Conservation (phyloP, 495 filamentous ascomycete species). For the Clavariopsis aquatica region DNA sequence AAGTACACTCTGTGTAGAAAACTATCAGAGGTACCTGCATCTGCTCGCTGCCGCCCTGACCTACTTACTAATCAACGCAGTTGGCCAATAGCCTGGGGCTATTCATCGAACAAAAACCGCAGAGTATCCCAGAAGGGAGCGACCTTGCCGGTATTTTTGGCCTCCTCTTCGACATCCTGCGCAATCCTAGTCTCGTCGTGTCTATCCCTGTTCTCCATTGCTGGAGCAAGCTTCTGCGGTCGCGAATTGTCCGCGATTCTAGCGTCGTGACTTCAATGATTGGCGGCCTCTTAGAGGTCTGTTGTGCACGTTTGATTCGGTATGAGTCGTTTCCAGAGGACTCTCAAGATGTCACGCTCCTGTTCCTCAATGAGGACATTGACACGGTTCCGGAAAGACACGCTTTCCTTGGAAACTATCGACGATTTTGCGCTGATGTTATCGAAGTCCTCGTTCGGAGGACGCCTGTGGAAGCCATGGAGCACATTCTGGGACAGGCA, state of each 20-base stretch:
- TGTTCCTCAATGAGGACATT: constrained; percentile 87
- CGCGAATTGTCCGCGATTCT: constrained; percentile 62
- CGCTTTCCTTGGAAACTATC: constrained; percentile 96
- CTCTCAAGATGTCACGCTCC: constrained; percentile 72
- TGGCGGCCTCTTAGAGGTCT: constrained; percentile 74
- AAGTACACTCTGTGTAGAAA: constrained; percentile 92
- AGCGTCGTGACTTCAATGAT: constrained; percentile 70
- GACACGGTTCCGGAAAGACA: constrained; percentile 94
- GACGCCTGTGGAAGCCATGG: constrained; percentile 78
- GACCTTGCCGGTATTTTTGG: constrained; percentile 77
- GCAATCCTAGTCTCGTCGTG: constrained; percentile 82
- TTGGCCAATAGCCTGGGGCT: constrained; percentile 81
- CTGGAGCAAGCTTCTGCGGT: constrained; percentile 78
- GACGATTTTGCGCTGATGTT: constrained; percentile 80
- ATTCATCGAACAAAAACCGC: constrained; percentile 75
- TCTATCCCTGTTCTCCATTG: constrained; percentile 90
- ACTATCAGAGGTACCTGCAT: constrained; percentile 73
- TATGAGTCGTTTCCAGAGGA: constrained; percentile 85
- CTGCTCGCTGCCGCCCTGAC: not conserved
- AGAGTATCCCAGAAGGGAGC: constrained; percentile 58
- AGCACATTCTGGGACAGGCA: constrained; percentile 77
- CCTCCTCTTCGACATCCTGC: constrained; percentile 74
- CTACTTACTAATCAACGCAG: constrained; percentile 47
- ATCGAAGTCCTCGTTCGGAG: constrained; percentile 81
- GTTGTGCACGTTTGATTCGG: constrained; percentile 72